These are phyloP conservation scores for Mortierella polycephala DNA, from an alignment of 371 early-diverging fungal species.

Conservation along the genomic window DNA sequence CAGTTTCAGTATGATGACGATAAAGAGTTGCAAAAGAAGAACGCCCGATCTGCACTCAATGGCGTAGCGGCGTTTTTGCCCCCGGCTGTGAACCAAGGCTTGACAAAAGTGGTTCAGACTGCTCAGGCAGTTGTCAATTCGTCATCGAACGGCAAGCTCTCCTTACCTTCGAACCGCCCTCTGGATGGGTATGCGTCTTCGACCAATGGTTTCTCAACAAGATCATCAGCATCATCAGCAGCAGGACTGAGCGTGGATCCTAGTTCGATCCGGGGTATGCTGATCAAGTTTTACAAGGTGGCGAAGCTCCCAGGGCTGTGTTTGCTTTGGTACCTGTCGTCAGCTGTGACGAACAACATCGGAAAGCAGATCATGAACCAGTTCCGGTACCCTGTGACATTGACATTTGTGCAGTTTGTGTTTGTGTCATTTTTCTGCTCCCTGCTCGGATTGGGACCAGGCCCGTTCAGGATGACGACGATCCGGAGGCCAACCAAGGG, in stretches of 20 bases:
- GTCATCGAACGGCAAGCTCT: constrained; percentile 18
- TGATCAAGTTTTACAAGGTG: constrained; percentile 35
- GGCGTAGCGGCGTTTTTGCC: constrained; percentile 35
- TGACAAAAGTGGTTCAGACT: constrained; percentile 40
- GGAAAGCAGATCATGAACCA: constrained; percentile 81
- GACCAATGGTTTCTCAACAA: constrained; percentile 3
- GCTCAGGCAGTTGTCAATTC: constrained; percentile 30
- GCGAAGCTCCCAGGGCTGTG: constrained; percentile 64
- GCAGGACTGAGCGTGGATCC: constrained; percentile 10
- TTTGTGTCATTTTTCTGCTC: constrained; percentile 75
- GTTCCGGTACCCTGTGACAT: constrained; percentile 81
- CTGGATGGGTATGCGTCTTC: constrained; percentile 12
- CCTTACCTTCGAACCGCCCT: constrained; percentile 35
- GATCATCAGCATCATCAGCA: background rate
- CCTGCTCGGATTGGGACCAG: constrained; percentile 40
- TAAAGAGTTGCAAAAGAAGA: constrained; percentile 41
- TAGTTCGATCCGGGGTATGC: constrained; percentile 22
- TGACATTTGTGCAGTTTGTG: constrained; percentile 83
- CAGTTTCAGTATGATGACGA: constrained; percentile 36
- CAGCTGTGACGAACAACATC: constrained; percentile 84
- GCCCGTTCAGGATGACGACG: constrained; percentile 56
- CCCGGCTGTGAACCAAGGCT: constrained; percentile 41
- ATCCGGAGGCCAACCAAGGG: constrained; percentile 64
- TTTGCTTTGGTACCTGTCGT: constrained; percentile 81
- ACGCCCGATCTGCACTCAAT: constrained; percentile 39